phyloP scores from a whole-genome alignment of 2,329 filamentous ascomycete genomes.

The Lachnellula cervina region DNA sequence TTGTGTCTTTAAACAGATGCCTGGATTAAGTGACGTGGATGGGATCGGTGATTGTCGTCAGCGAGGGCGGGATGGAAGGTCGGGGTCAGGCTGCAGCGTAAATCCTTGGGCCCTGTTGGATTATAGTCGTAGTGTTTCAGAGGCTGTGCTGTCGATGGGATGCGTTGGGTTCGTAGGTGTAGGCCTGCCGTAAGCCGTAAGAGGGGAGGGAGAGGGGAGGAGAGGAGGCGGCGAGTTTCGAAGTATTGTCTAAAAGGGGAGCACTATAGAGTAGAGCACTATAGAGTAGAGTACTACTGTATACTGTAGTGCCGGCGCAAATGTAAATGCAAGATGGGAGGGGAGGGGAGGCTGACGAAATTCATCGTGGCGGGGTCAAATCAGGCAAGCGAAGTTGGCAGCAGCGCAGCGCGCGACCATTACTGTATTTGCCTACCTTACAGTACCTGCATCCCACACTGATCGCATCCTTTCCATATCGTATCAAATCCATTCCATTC shows the following conservation, averaged over 20 bases:
- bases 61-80: background rate
- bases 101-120: background rate
- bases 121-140: background rate
- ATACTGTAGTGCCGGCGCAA: too few species aligned
- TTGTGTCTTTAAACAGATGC: background rate
- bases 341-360: slow-evolving; percentile 5
- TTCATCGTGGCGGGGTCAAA: slow-evolving; percentile 1
- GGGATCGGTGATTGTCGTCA: slow-evolving; percentile 7
- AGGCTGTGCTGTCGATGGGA: background rate
- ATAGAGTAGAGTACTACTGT: too few species aligned
- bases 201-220: background rate
- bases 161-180: too few species aligned
- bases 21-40: slow-evolving; percentile 2
- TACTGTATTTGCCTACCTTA: too few species aligned
- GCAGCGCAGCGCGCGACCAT: background rate
- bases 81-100: background rate
- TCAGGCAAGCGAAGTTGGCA: background rate
- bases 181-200: too few species aligned
- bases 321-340: too few species aligned
- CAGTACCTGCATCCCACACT: too few species aligned
- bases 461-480: background rate
- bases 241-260: too few species aligned
- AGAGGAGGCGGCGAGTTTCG: background rate
- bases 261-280: too few species aligned
- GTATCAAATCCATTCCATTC: background rate